phyloP scores from a whole-genome alignment of 345 rosid genomes.

The Jatropha curcas region DNA sequence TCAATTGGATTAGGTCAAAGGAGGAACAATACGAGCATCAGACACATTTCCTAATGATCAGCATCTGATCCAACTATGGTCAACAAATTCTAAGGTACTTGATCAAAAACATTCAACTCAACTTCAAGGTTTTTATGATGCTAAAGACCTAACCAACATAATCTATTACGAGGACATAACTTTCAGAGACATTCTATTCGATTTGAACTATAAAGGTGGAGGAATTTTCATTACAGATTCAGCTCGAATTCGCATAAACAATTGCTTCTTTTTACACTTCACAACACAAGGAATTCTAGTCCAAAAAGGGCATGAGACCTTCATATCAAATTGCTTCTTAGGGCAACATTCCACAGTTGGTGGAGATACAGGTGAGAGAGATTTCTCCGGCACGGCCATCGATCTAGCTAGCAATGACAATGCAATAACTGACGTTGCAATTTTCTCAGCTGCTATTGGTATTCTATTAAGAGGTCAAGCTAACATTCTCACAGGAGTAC shows the following conservation, averaged over 20 bases:
- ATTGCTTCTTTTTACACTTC: slow-evolving; percentile 70
- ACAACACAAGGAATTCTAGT: slow-evolving; percentile 64
- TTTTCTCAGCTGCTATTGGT: slow-evolving; percentile 69
- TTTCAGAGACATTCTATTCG: slow-evolving; percentile 61
- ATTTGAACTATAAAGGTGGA: slow-evolving; percentile 64
- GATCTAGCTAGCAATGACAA: slow-evolving; percentile 62
- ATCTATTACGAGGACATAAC: slow-evolving; percentile 60
- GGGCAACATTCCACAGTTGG: slow-evolving; percentile 68
- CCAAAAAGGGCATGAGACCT: slow-evolving; percentile 66
- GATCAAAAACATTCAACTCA: neutral
- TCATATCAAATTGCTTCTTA: slow-evolving; percentile 51
- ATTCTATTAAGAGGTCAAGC: slow-evolving; percentile 52
- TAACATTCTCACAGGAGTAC: slow-evolving; percentile 62
- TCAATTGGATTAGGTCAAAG: slow-evolving; percentile 43
- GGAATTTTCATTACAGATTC: slow-evolving; percentile 55
- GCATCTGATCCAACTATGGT: slow-evolving; percentile 55
- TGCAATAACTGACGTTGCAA: slow-evolving; percentile 55
- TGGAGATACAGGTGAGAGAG: slow-evolving; percentile 49
- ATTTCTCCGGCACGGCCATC: slow-evolving; percentile 60
- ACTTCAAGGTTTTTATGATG: slow-evolving; percentile 1
- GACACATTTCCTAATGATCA: slow-evolving; percentile 54
- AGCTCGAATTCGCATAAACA: slow-evolving; percentile 49
- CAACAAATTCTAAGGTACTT: slow-evolving; percentile 35
- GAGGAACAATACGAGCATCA: slow-evolving; percentile 69
- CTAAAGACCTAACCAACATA: slow-evolving; percentile 16